phyloP scores from a whole-genome alignment of 2,329 filamentous ascomycete species.

The Talaromyces amestolkiae region DNA sequence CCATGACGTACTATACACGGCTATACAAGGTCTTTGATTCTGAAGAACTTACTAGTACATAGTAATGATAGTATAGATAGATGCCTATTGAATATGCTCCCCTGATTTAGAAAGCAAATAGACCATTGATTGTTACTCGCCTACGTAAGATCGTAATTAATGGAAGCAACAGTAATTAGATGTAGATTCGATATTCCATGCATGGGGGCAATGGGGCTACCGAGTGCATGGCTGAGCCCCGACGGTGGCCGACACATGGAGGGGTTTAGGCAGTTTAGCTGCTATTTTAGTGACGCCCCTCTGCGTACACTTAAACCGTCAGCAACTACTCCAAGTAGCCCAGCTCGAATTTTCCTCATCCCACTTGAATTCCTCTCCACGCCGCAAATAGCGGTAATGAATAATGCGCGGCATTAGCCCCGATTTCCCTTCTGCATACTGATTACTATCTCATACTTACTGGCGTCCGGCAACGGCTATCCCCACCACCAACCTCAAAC shows the following conservation, averaged over 20 bases:
- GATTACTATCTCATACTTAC: background rate
- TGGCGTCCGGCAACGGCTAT: background rate
- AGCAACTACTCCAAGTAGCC: background rate
- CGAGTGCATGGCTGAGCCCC: background rate
- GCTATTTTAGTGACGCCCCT: background rate
- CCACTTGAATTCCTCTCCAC: background rate
- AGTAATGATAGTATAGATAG: no score
- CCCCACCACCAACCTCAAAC: slow-evolving; percentile 6
- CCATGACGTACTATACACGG: background rate
- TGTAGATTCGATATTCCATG: background rate
- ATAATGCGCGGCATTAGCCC: background rate
- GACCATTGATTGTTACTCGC: no score
- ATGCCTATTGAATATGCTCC: no score
- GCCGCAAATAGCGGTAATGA: background rate
- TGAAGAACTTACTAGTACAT: no score
- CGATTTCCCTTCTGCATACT: background rate
- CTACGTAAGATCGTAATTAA: no score
- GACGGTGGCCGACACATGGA: slow-evolving; percentile 10
- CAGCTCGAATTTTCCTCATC: background rate
- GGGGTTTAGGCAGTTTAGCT: slow-evolving; percentile 1
- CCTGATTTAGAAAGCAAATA: no score
- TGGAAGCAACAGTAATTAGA: no score
- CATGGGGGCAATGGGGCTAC: slow-evolving; percentile 2
- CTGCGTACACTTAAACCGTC: background rate
- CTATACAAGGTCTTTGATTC: background rate